phyloP scores from a whole-genome alignment of 192 early-diverging fungal genomes.

The Coemansia sp. region DNA sequence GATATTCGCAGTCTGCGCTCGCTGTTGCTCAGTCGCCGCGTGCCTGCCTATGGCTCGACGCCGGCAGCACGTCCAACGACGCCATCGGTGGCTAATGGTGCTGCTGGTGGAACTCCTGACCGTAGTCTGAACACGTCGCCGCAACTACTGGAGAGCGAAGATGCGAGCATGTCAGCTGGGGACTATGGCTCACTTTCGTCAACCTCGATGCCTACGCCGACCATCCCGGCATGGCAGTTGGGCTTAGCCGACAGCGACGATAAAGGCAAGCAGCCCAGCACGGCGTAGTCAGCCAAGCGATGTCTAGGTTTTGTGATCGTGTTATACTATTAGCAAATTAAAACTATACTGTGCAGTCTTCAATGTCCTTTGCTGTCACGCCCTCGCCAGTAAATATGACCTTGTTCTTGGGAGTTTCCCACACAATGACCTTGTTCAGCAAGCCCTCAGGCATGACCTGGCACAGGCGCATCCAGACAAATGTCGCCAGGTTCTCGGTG shows the following conservation, averaged over 20 bases:
- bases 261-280: constrained; percentile 30
- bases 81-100: constrained; percentile 10
- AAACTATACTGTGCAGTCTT: constrained; percentile 13
- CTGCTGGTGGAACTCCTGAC: neutral
- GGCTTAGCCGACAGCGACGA: constrained; percentile 25
- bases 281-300: neutral
- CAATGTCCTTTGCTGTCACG: constrained; percentile 29
- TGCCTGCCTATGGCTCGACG: constrained; percentile 49
- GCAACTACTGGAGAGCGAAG: neutral
- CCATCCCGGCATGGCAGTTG: constrained; percentile 74
- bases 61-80: constrained; percentile 44
- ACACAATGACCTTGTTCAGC: constrained; percentile 37
- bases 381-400: constrained; percentile 44
- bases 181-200: constrained; percentile 14
- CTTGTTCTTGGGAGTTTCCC: constrained; percentile 51
- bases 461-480: constrained; percentile 67
- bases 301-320: neutral
- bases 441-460: constrained; percentile 36
- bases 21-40: constrained; percentile 80
- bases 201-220: constrained; percentile 33
- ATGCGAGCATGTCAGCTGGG: neutral
- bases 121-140: neutral
- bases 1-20: constrained; percentile 95
- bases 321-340: neutral
- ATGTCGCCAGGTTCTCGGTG: constrained; percentile 87